Evolutionary conservation across 257 asterid genomes (phyloP), one percentile per base, ranked within the genome.

Genomic region (Anisodus tanguticus): DNA sequence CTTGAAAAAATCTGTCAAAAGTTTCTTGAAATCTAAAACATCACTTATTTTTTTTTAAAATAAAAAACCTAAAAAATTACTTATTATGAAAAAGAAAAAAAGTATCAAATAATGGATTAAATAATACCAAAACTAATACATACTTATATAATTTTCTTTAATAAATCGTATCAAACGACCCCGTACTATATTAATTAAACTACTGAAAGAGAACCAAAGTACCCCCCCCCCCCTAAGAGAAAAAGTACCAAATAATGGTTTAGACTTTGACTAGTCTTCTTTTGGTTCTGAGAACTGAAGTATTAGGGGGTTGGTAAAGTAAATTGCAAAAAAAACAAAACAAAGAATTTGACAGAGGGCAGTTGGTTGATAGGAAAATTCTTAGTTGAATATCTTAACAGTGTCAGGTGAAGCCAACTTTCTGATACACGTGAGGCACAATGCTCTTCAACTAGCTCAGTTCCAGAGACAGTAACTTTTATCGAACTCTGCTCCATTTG

Each of bases 381-480:
- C 35, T 31, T 31, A 31, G 35, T 31, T 31, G 35, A 31, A 31
- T 72, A 19, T 11, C 19, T 16, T 22, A 35, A 51, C 2, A 15
- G 63, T 77, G 81, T 71, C 78, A 64, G 87, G 81, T 72, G 67
- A 49, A n/a, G 47, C 39, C 70, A 83, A 67, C 62, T 86, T 67
- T 78, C 69, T 55, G 84, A 69, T 68, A 58, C 87, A 87, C 85
- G 89, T 84, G 87, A 83, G 69, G 59, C 72, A 35, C 87, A 84
- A 82, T 31, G 55, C 66, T 79, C 57, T 62, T 83, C 45, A 62
- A n/a, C 66, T 53, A 35, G 79, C 69, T 77, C 81, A 26, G 47
- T 77, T 77, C 45, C 81, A 53, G 47, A 77, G 63, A 53, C 35
- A 22, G 8, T 77, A 76, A 76, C 62, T 76, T 49, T 49, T 49